Evolutionary conservation across 2,329 filamentous ascomycete genomes (phyloP).

Genomic region (Chrysoporthe deuterocubensis): DNA sequence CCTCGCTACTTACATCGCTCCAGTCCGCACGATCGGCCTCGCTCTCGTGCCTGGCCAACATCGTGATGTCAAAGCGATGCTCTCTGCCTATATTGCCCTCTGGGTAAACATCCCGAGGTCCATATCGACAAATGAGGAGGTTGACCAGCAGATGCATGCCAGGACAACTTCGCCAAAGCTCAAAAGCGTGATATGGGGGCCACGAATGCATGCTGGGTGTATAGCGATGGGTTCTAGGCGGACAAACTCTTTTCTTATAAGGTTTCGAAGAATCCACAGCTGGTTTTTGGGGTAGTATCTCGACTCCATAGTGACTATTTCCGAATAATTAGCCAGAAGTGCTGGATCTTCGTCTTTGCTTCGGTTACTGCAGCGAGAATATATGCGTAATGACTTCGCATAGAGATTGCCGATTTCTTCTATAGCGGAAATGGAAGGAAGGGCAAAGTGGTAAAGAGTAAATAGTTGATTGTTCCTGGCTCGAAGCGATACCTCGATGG

Average conservation of each 20-base stretch:
- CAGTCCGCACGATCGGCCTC: slow-evolving; percentile 27
- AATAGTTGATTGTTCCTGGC: too few species aligned
- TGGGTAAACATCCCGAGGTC: slow-evolving; percentile 26
- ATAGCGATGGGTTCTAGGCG: slow-evolving; percentile 36
- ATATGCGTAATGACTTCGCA: background rate
- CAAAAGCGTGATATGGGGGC: slow-evolving; percentile 36
- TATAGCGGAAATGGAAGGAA: background rate
- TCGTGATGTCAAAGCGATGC: slow-evolving; percentile 38
- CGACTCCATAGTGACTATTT: background rate
- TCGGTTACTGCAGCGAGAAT: background rate
- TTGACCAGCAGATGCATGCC: slow-evolving; percentile 36
- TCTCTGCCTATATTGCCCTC: slow-evolving; percentile 37
- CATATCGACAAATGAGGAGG: slow-evolving; percentile 10
- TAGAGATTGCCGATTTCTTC: background rate
- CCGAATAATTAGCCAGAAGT: background rate
- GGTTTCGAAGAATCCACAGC: slow-evolving; percentile 39
- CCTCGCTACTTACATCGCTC: slow-evolving; percentile 37
- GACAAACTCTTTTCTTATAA: slow-evolving; percentile 39
- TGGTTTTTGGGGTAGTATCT: slow-evolving; percentile 36
- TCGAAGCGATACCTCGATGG: too few species aligned
- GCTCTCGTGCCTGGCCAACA: slow-evolving; percentile 29
- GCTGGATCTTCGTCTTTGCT: background rate
- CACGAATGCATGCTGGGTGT: slow-evolving; percentile 34
- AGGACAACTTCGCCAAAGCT: slow-evolving; percentile 38
- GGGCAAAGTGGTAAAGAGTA: too few species aligned